These are phyloP conservation scores for Magnaporthiopsis incrustans DNA, from an alignment of 2,329 filamentous ascomycete genomes.

Conservation along the genomic window DNA sequence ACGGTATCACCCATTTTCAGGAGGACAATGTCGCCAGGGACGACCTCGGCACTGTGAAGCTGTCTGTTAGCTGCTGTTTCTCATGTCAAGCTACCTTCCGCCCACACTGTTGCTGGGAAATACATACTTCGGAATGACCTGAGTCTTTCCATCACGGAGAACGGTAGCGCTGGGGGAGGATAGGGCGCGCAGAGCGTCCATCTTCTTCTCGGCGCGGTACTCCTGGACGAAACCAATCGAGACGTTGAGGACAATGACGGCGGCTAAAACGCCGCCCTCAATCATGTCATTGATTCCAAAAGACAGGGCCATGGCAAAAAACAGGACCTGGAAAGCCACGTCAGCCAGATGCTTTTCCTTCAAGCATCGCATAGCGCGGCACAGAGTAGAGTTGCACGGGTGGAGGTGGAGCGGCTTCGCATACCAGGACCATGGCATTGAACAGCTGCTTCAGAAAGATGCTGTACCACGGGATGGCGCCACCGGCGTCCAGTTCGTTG, in stretches of 20 bases:
- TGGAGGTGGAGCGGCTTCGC: constrained; percentile 16
- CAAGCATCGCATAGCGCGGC: neutral
- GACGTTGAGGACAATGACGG: constrained; percentile 51
- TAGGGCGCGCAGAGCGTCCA: constrained; percentile 54
- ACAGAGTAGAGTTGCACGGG: constrained; percentile 12
- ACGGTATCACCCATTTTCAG: constrained; percentile 67
- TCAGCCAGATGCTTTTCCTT: neutral
- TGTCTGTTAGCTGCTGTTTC: neutral
- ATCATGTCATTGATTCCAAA: constrained; percentile 50
- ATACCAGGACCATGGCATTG: constrained; percentile 69
- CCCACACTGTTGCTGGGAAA: constrained; percentile 4
- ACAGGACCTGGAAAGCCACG: constrained; percentile 51
- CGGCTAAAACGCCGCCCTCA: constrained; percentile 25
- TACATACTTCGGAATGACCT: constrained; percentile 49
- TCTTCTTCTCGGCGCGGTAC: constrained; percentile 57
- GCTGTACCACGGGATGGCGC: constrained; percentile 60
- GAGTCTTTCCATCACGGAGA: constrained; percentile 49
- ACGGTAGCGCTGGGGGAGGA: constrained; percentile 57
- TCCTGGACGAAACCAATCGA: constrained; percentile 60
- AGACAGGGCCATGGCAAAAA: constrained; percentile 67
- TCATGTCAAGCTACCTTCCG: neutral
- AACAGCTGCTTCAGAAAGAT: constrained; percentile 65
- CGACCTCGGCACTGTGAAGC: constrained; percentile 46
- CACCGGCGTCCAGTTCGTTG: constrained; percentile 64
- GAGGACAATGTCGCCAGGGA: constrained; percentile 63